These are phyloP conservation scores for Thielaviopsis populi DNA, from an alignment of 2,329 filamentous ascomycete species.

Conservation along the genomic window DNA sequence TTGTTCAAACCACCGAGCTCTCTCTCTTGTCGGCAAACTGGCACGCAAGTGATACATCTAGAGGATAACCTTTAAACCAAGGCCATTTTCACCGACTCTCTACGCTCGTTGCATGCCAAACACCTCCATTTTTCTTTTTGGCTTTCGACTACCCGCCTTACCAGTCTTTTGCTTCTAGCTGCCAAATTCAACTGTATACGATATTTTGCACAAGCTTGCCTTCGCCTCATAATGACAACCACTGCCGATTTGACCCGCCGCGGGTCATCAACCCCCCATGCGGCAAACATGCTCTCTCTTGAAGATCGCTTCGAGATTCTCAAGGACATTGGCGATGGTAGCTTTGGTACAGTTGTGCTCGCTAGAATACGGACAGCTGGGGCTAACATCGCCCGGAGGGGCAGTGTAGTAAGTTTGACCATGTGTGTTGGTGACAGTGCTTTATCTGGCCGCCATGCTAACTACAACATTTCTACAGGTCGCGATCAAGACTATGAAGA, in stretches of 20 bases:
- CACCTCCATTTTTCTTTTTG: neutral
- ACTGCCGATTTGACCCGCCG: conserved; percentile 56
- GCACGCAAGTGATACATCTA: neutral
- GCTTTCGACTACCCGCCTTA: conserved; percentile 11
- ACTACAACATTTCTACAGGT: conserved; percentile 41
- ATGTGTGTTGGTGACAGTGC: neutral
- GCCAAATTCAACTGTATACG: conserved; percentile 17
- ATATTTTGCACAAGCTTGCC: conserved; percentile 14
- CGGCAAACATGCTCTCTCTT: conserved; percentile 43
- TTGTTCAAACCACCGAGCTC: neutral
- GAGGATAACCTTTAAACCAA: neutral
- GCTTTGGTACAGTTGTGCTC: conserved; percentile 89
- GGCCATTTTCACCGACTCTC: neutral
- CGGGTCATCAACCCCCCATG: conserved; percentile 42
- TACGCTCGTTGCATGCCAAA: neutral
- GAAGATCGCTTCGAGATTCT: conserved; percentile 94
- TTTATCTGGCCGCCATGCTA: neutral
- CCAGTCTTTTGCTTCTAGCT: conserved; percentile 7
- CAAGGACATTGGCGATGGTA: conserved; percentile 97
- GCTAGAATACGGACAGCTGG: conserved; percentile 85
- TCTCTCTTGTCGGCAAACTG: conserved; percentile 11
- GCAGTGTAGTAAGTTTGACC: conserved; percentile 62
- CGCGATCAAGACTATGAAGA: conserved; percentile 99
- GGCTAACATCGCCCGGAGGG: conserved; percentile 71
- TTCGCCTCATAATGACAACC: conserved; percentile 12